Base-by-base conservation (phyloP, 345 rosid species). In the Limnanthes douglasii region DNA sequence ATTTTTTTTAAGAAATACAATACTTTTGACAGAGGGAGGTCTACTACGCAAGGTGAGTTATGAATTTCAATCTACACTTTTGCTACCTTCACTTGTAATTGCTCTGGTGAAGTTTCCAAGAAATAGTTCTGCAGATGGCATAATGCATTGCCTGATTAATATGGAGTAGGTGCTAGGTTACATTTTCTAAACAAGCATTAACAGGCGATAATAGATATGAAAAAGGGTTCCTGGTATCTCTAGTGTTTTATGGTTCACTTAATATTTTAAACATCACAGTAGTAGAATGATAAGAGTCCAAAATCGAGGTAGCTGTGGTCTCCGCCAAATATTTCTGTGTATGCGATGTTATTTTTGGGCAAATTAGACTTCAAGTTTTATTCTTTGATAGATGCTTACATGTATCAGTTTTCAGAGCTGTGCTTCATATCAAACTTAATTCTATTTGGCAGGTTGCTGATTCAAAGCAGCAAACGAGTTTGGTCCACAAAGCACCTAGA, bases 401-500 rank as follows among this genome's bases (percentile, higher is more conserved):
- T 28, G 18, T 6, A 26, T 8, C 8, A 24, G 24, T n/a, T 28
- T 26, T 2, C 12, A 34, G 9, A 25, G 4, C 10, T 40, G 5
- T 15, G 43, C 56, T 18, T 41, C 3, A 13, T 2, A 32, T 41
- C 18, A 31, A 23, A 21, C 8, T 57, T 24, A 46, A 45, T 36
- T 45, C 21, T 48, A 4, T 33, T 8, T 58, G 28, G 43, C 56
- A 92, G 96, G 73, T 68, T 25, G 69, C 64, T 48, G 93, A 73
- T 46, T 47, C 41, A 33, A 55, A 57, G 33, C 83, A 63, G 53
- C 77, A 65, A 50, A 56, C 45, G 29, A 61, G 49, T 68, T 72
- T 92, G 41, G 54, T 78, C 50, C 96, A 85, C 57, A 92, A 92
- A 66, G 61, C 56, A 43, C 68, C 83, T 53, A 78, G 64, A 57